Percentiles rank a stretch among this genome's conserved stretches.
phyloP scores from a whole-genome alignment of 108 stramenopile genomes.

The Aurantiochytrium sp. region DNA sequence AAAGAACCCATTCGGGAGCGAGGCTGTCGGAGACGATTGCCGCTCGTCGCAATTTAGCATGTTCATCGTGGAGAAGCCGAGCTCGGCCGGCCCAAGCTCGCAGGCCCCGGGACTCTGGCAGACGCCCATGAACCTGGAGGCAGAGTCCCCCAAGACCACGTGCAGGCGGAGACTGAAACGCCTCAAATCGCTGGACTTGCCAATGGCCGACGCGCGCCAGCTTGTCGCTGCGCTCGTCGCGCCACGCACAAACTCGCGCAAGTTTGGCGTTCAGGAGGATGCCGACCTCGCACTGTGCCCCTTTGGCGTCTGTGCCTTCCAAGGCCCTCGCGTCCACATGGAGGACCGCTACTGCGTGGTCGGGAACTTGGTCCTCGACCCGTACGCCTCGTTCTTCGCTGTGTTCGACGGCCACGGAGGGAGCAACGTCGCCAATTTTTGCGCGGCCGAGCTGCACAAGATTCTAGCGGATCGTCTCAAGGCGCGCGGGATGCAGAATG shows the following conservation, averaged over 20 bases:
- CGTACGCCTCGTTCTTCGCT: background rate
- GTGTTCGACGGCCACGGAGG: constrained; percentile 10
- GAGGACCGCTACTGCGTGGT: constrained; percentile 25
- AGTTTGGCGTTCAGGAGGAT: background rate
- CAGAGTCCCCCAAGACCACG: background rate
- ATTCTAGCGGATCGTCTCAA: background rate
- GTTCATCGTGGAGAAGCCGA: background rate
- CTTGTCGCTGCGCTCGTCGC: background rate
- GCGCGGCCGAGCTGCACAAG: background rate
- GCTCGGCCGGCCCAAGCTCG: no score
- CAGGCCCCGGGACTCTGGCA: background rate
- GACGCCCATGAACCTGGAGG: background rate
- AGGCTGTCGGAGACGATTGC: no score
- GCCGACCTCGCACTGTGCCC: background rate
- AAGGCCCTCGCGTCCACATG: constrained; percentile 5
- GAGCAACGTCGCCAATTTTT: background rate
- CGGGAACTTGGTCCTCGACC: background rate
- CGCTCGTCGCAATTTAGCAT: background rate
- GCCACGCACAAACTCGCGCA: background rate
- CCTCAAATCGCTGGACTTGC: background rate
- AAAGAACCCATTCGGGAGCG: no score
- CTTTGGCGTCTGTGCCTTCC: constrained; percentile 5
- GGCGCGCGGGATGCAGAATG: background rate
- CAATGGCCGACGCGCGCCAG: background rate
- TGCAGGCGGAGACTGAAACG: constrained; percentile 1